These are phyloP conservation scores for Backusella sp. DNA, from an alignment of 192 early-diverging fungal genomes.

Conservation along the genomic window DNA sequence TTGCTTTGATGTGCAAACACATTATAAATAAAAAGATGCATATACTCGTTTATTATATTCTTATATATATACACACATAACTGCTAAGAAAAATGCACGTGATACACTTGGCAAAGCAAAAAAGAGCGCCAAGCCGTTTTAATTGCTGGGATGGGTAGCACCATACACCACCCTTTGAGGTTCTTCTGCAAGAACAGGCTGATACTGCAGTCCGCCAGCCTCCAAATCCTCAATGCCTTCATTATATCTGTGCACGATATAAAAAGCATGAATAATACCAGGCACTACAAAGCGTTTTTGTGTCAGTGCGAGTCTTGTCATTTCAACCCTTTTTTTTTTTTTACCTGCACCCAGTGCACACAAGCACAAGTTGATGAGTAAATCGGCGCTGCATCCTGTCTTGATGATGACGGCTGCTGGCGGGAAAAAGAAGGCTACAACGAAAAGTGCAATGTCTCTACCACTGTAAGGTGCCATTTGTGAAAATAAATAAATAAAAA, in stretches of 20 bases:
- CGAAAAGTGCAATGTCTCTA: conserved; percentile 48
- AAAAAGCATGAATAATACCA: conserved; percentile 65
- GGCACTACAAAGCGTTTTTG: conserved; percentile 32
- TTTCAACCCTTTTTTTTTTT: not conserved
- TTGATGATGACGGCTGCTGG: conserved; percentile 59
- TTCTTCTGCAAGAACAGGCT: conserved; percentile 22
- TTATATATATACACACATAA: not conserved
- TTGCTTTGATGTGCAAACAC: not conserved
- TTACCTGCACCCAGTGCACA: conserved; percentile 52
- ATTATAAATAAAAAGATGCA: not conserved
- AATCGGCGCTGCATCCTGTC: conserved; percentile 54
- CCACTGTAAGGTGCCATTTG: conserved; percentile 32
- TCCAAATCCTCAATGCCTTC: conserved; percentile 34
- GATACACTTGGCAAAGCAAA: not conserved
- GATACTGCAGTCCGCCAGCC: conserved; percentile 28
- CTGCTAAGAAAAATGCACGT: not conserved
- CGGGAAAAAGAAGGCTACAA: conserved; percentile 50
- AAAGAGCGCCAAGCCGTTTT: not conserved
- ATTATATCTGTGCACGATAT: conserved; percentile 52
- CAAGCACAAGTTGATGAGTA: conserved; percentile 63
- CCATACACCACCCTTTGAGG: conserved; percentile 29
- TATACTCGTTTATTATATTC: not conserved
- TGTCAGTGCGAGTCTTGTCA: not conserved
- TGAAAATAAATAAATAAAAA: not conserved
- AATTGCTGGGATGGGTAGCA: conserved; percentile 15